Evolutionary conservation across 2,329 filamentous ascomycete genomes (phyloP).

Genomic region (Paraphoma sp.): DNA sequence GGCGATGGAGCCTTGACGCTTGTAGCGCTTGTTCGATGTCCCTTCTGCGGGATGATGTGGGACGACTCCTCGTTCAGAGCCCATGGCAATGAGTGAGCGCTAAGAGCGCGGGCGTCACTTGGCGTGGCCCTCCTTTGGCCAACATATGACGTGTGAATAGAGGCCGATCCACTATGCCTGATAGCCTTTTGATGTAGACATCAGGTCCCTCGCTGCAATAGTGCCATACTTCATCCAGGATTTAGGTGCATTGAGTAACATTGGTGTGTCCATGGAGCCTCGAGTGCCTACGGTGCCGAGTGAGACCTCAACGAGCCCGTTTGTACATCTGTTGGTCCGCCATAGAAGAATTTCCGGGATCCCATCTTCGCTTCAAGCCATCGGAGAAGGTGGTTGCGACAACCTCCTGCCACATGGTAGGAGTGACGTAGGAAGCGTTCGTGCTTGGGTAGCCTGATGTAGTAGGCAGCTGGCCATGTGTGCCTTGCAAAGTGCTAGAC

Average conservation of each 20-base stretch:
- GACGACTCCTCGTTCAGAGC: neutral
- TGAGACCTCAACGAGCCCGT: conserved; percentile 38
- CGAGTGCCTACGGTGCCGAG: neutral
- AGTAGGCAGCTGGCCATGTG: conserved; percentile 39
- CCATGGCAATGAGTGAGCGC: neutral
- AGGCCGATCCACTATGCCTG: neutral
- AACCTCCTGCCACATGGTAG: conserved; percentile 59
- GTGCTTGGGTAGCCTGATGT: conserved; percentile 43
- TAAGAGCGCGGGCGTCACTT: no score
- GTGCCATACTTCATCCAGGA: no score
- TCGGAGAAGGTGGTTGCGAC: conserved; percentile 52
- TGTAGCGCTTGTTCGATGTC: neutral
- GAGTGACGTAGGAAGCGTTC: conserved; percentile 51
- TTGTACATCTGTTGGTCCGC: conserved; percentile 49
- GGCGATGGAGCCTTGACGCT: conserved; percentile 11
- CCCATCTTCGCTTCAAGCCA: conserved; percentile 55
- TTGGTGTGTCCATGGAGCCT: neutral
- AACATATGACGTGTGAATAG: neutral
- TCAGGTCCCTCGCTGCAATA: no score
- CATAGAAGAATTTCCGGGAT: conserved; percentile 46
- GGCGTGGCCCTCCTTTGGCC: neutral
- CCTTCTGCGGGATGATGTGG: conserved; percentile 1
- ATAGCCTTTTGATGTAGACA: no score
- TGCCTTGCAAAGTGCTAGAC: conserved; percentile 35
- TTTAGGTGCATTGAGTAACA: neutral